Evolutionary conservation across 2,329 filamentous ascomycete species (phyloP), one percentile per base, ranked within the genome.

Genomic region (Paraphaeosphaeria sporulosa): DNA sequence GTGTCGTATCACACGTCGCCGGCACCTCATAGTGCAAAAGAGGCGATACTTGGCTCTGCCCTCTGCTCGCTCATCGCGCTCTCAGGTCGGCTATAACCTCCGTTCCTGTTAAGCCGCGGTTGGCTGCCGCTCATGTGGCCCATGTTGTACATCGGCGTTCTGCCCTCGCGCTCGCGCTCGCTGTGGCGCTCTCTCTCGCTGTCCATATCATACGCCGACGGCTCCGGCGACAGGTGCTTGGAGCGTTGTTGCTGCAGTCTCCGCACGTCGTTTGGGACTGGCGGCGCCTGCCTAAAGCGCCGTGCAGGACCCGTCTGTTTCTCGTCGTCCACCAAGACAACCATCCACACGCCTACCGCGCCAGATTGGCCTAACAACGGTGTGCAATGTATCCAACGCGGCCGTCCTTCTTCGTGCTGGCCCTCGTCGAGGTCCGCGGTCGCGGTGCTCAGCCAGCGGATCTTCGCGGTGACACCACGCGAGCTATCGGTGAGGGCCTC

Each of bases 351-450:
- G 17, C 91, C 91, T 0, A 93, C 86, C 3, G 85, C 81, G 1
- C 89, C 88, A 63, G 88, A 88, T 44, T 83, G 83, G 2, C 89
- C 90, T 3, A 91, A 77, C 3, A 93, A 78, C 2, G 91, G 90
- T 23, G 90, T 93, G 71, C 89, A 91, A 73, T 93, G 90, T 43
- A 93, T 90, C 90, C 90, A 93, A 46, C 90, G 84, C 51, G 85
- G 84, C 19, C 89, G 83, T 0, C 90, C 90, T 54, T 86, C 81
- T 42, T 82, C 83, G 19, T 80, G 77, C 36, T 84, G 81, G 5
- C 76, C 76, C 46, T 36, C 15, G n/a, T 74, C 79, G 80, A 48
- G 81, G 13, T 70, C 58, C 7, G 67, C 49, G 1, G 72, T 65
- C 3, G 74, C 70, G 12, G 74, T 70, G 9, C 71, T 61, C 1